phyloP scores from a whole-genome alignment of 495 filamentous ascomycete species.

The Podospora bellae-mahoneyi region DNA sequence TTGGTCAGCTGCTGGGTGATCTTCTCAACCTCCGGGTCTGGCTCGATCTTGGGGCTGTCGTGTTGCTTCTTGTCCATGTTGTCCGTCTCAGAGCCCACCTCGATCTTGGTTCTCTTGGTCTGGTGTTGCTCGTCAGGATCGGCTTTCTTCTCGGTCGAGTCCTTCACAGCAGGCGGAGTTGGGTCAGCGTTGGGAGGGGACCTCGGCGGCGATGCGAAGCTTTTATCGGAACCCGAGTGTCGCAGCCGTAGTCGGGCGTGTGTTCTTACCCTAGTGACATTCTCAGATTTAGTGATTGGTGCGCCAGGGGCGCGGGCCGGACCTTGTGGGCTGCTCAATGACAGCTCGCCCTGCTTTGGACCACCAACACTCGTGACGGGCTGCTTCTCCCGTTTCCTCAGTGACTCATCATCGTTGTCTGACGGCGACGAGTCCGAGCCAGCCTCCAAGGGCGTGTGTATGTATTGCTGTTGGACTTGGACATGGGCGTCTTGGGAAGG shows the following conservation, averaged over 20 bases:
- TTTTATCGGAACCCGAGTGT: conserved; percentile 9
- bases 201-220: conserved; percentile 8
- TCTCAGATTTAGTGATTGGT: conserved; percentile 18
- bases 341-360: conserved; percentile 11
- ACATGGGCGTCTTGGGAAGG: conserved; percentile 10
- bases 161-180: not conserved
- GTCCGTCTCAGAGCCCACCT: not conserved
- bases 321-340: conserved; percentile 22
- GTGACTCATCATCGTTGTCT: not conserved
- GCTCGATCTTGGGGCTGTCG: not conserved
- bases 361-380: no score
- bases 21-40: conserved; percentile 1
- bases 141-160: conserved; percentile 14
- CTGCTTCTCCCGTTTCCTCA: conserved; percentile 20
- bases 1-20: not conserved
- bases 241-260: conserved; percentile 6
- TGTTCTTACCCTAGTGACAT: conserved; percentile 14
- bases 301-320: conserved; percentile 13
- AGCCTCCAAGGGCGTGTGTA: conserved; percentile 13
- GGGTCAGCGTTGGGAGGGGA: not conserved
- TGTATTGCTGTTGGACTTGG: no score
- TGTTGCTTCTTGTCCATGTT: not conserved
- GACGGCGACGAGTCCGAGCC: conserved; percentile 14
- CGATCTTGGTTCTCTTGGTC: not conserved
- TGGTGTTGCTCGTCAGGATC: not conserved